Percentiles rank a stretch among this genome's conserved stretches.
phyloP scores from a whole-genome alignment of 768 basidiomycete genomes.

The Mycena chlorophos region DNA sequence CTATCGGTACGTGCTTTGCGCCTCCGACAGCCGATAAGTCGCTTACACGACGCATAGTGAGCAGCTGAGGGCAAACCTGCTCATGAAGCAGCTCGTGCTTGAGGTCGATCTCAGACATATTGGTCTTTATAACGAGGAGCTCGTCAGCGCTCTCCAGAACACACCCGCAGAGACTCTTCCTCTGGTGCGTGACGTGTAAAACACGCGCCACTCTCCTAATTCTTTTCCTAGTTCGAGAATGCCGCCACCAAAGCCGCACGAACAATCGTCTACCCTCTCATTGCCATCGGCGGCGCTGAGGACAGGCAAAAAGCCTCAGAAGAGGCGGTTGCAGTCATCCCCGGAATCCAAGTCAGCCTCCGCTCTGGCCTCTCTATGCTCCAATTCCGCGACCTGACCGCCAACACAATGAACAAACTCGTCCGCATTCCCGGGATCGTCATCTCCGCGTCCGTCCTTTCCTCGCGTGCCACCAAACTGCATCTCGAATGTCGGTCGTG shows the following conservation, averaged over 20 bases:
- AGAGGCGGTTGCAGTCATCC: slow-evolving; percentile 43
- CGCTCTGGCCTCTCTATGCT: slow-evolving; percentile 90
- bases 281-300: slow-evolving; percentile 47
- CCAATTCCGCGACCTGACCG: slow-evolving; percentile 91
- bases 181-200: slow-evolving; percentile 51
- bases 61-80: slow-evolving; percentile 82
- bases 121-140: slow-evolving; percentile 87
- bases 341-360: slow-evolving; percentile 82
- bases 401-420: slow-evolving; percentile 92
- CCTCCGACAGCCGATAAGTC: background rate
- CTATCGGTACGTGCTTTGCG: slow-evolving; percentile 64
- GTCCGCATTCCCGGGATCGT: slow-evolving; percentile 98
- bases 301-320: slow-evolving; percentile 45
- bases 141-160: slow-evolving; percentile 89
- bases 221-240: slow-evolving; percentile 73
- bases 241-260: slow-evolving; percentile 86
- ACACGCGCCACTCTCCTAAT: background rate
- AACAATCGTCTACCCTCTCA: slow-evolving; percentile 78
- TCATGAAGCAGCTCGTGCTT: slow-evolving; percentile 84
- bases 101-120: slow-evolving; percentile 83
- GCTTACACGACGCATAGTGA: slow-evolving; percentile 50
- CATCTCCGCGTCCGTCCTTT: slow-evolving; percentile 92
- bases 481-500: slow-evolving; percentile 93
- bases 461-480: slow-evolving; percentile 89
- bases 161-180: slow-evolving; percentile 87